These are phyloP conservation scores for Candida sanyaensis DNA, from an alignment of 1,139 yeast genomes.

Conservation along the genomic window DNA sequence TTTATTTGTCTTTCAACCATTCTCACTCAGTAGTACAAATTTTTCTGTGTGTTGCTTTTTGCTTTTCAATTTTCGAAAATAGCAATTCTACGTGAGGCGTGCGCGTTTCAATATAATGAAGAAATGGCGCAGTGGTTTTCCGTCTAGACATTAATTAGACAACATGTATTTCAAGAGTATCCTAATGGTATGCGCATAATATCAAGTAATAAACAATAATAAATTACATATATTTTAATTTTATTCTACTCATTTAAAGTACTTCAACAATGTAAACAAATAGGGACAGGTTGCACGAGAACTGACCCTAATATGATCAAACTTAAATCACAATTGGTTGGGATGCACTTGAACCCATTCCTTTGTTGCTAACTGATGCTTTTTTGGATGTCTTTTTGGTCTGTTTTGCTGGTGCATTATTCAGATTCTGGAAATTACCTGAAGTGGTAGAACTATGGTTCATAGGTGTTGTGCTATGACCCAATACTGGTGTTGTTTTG, in stretches of 20 bases:
- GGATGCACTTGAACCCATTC: conserved; percentile 6
- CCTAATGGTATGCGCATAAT: background rate
- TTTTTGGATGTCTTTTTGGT: conserved; percentile 6
- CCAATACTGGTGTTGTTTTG: conserved; percentile 10
- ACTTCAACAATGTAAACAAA: no score
- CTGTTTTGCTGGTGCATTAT: conserved; percentile 1
- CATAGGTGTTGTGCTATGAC: conserved; percentile 4
- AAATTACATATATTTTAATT: no score
- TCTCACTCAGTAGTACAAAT: background rate
- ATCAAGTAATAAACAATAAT: no score
- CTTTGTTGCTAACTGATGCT: conserved; percentile 8
- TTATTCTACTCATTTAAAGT: no score
- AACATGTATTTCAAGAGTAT: no score
- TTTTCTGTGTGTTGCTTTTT: no score
- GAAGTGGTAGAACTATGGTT: background rate
- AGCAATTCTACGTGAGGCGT: background rate
- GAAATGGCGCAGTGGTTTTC: background rate
- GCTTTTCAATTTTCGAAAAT: background rate
- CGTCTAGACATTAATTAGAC: background rate
- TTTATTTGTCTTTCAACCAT: background rate
- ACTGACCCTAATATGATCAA: no score
- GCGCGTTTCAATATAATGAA: background rate
- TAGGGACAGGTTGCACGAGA: no score
- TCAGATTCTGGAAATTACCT: conserved; percentile 3
- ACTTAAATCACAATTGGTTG: conserved; percentile 10